Evolutionary conservation across 1,284 basidiomycete genomes (phyloP), one percentile per base, ranked within the genome.

Genomic region (Ceratobasidium sp.): DNA sequence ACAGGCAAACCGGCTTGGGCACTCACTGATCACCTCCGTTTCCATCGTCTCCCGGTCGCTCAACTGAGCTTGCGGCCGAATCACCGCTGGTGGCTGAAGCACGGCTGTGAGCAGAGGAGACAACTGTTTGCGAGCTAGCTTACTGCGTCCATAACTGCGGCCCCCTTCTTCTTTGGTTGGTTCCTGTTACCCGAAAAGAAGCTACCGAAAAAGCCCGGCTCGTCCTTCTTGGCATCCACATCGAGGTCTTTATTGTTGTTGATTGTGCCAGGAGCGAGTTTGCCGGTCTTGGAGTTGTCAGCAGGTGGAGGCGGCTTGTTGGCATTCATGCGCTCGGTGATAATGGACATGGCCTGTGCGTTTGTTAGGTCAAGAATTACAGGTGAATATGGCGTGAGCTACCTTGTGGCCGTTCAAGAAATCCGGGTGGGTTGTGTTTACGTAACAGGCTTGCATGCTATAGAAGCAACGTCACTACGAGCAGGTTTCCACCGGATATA

Each of bases 361-460:
- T 72, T 21, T 58, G 48, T 23, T 54, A 66, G 40, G 60, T 54
- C 23, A 25, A 11, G 56, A 3, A 33, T 28, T 33, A 18, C 21
- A 18, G 21, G 44, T 12, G 21, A 42, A 44, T 33, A 25, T 18
- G 36, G 12, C 23, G 67, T 38, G 11, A 36, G 23, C 14, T 74
- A 85, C 89, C 82, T 91, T 95, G 83, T 99, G 96, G 44, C 96
- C 97, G 75, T 89, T 93, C 79, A 99, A 86, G 83, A 98, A 98
- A 83, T 99, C 96, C 1, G 96, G 96, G 80, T 98, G 96, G 1
- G 95, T 98, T n/a, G 96, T 98, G 84, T 98, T 98, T 78, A 99
- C 90, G 80, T 98, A 98, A 80, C 94, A 95, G 48, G 95, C 92
- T 83, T 98, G 95, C 94, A 96, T 96, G 54, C 91, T 94, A 72